Evolutionary conservation across 2,329 filamentous ascomycete genomes (phyloP).

Genomic region (Cercospora sp.): DNA sequence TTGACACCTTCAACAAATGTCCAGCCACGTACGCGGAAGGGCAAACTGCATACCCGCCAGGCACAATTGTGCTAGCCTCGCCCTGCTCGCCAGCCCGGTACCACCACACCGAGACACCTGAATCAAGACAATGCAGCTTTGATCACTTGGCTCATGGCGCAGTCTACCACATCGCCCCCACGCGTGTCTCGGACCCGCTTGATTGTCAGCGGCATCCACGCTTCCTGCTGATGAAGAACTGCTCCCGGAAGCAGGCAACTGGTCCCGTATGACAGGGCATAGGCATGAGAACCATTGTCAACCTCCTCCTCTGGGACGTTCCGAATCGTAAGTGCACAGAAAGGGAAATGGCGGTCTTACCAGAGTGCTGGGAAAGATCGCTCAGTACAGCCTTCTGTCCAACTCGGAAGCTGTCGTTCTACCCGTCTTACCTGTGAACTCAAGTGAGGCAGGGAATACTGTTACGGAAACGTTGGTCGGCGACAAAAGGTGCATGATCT

Average conservation of each 20-base stretch:
- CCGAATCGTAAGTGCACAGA: background rate
- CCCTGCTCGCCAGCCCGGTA: background rate
- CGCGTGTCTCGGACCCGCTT: background rate
- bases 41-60: slow-evolving; percentile 3
- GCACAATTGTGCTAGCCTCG: slow-evolving; percentile 5
- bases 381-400: slow-evolving; percentile 2
- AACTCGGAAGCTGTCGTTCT: background rate
- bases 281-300: background rate
- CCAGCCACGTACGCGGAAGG: slow-evolving; percentile 1
- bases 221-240: slow-evolving; percentile 2
- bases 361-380: background rate
- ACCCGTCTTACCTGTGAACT: background rate
- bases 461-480: background rate
- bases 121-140: background rate
- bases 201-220: background rate
- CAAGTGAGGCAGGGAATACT: background rate
- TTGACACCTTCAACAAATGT: background rate
- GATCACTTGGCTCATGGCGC: background rate
- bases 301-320: background rate
- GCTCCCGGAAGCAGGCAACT: background rate
- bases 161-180: too few relatives aligned
- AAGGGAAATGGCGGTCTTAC: background rate
- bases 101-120: background rate
- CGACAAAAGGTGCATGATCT: slow-evolving; percentile 2
- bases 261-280: background rate